phyloP scores from a whole-genome alignment of 768 basidiomycete genomes.

The Phylloporus arenicola region DNA sequence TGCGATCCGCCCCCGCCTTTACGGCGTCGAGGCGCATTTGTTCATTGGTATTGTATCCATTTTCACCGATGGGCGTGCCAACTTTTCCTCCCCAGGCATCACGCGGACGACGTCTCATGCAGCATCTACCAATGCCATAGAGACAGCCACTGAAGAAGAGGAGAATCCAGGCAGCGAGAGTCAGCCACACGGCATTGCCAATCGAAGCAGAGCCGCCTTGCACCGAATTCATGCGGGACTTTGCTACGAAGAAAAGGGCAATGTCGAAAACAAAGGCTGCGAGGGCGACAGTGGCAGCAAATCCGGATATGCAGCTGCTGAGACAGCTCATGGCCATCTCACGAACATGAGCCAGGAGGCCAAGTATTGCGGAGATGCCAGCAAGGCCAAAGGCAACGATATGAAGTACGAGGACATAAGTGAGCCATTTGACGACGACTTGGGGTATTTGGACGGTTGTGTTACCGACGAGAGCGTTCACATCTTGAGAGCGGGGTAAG shows the following conservation, averaged over 20 bases:
- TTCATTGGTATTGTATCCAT: constrained; percentile 42
- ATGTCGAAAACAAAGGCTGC: constrained; percentile 92
- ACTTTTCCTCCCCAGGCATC: constrained; percentile 37
- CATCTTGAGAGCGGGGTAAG: constrained; percentile 45
- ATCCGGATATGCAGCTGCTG: constrained; percentile 74
- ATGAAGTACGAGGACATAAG: constrained; percentile 88
- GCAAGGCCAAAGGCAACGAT: constrained; percentile 79
- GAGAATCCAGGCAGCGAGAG: constrained; percentile 77
- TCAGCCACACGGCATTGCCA: constrained; percentile 90
- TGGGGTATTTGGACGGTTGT: constrained; percentile 68
- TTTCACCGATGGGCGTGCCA: constrained; percentile 22
- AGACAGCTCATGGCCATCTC: constrained; percentile 83
- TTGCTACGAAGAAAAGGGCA: constrained; percentile 85
- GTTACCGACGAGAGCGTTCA: constrained; percentile 76
- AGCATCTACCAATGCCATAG: constrained; percentile 80
- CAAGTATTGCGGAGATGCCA: constrained; percentile 69
- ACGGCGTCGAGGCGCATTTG: constrained; percentile 78
- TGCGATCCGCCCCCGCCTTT: constrained; percentile 82
- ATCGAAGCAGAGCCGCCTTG: constrained; percentile 71
- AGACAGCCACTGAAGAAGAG: constrained; percentile 90
- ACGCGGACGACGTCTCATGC: constrained; percentile 53
- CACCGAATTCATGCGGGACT: constrained; percentile 71
- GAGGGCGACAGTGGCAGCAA: constrained; percentile 74
- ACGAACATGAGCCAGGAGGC: constrained; percentile 81
- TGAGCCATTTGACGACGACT: constrained; percentile 90